Evolutionary conservation across 805 yeast species (phyloP).

Genomic region (Ascoidea rubescens): DNA sequence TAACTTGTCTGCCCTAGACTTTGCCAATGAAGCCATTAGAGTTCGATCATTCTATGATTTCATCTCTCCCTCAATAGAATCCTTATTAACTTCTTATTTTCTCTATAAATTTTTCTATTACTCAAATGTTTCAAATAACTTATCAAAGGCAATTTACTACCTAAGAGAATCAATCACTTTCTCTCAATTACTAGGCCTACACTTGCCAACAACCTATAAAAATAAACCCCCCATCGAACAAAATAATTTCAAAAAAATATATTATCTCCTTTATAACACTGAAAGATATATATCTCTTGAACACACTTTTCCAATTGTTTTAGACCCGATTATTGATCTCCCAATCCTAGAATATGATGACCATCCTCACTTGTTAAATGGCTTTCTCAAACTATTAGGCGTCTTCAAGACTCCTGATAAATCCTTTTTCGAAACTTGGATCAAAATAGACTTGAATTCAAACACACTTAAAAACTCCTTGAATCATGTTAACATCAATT

Average conservation of each 20-base stretch:
- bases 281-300: not conserved
- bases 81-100: not conserved
- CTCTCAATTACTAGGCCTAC: not conserved
- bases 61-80: too few relatives aligned
- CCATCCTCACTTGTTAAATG: not conserved
- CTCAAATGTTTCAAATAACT: too few relatives aligned
- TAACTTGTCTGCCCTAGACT: too few relatives aligned
- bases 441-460: not conserved
- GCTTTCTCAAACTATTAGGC: not conserved
- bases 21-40: too few relatives aligned
- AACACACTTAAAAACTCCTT: not conserved
- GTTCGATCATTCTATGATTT: too few relatives aligned
- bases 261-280: not conserved
- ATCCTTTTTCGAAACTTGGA: not conserved
- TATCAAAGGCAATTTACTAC: not conserved
- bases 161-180: not conserved
- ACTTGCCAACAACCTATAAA: not conserved
- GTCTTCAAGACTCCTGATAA: not conserved
- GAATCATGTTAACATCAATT: too few relatives aligned
- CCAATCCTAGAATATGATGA: not conserved
- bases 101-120: not conserved
- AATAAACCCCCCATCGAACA: not conserved
- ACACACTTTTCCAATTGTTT: not conserved
- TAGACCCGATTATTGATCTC: not conserved
- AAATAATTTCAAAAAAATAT: too few relatives aligned